Evolutionary conservation across 2,329 filamentous ascomycete species (phyloP).

Genomic region (Fusarium brevicatenulatum): DNA sequence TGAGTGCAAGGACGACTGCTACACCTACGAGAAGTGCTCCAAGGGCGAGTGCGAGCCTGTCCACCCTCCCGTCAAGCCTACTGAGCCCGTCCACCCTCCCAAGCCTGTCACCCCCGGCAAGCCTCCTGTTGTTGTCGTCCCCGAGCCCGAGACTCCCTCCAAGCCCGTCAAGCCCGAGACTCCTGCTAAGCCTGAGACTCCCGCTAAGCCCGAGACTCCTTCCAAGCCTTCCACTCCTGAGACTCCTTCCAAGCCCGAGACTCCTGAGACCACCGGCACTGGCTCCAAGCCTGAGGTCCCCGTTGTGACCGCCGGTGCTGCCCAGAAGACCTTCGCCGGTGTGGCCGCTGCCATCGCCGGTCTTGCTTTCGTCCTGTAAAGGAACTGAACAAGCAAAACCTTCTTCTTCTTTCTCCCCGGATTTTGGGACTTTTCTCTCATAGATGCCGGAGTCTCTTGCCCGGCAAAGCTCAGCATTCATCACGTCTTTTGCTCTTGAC

Average conservation of each 20-base stretch:
- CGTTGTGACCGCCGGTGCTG: conserved; percentile 41
- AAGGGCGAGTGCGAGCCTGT: conserved; percentile 41
- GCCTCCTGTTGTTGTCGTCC: conserved; percentile 26
- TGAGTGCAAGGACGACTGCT: conserved; percentile 47
- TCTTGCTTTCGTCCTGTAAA: conserved; percentile 43
- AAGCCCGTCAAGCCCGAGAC: neutral
- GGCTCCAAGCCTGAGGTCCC: conserved; percentile 17
- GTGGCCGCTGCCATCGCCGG: conserved; percentile 40
- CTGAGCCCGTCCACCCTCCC: neutral
- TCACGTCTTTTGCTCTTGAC: conserved; percentile 12
- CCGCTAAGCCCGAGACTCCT: neutral
- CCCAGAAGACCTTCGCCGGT: conserved; percentile 40
- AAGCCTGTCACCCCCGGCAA: conserved; percentile 5
- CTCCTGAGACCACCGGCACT: conserved; percentile 2
- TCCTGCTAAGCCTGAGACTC: neutral
- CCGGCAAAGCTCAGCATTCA: conserved; percentile 12
- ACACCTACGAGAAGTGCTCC: conserved; percentile 41
- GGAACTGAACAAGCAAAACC: neutral
- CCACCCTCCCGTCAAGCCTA: conserved; percentile 15
- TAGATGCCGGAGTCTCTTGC: neutral
- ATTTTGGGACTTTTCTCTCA: conserved; percentile 2
- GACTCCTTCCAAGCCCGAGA: neutral
- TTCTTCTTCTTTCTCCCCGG: neutral
- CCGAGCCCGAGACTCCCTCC: conserved; percentile 9
- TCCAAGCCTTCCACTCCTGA: too few relatives aligned